A percentile compares a stretch with the other conserved stretches of the same genome.
phyloP scores from a whole-genome alignment of 441 rosid genomes.

The Caryocar brasiliense region DNA sequence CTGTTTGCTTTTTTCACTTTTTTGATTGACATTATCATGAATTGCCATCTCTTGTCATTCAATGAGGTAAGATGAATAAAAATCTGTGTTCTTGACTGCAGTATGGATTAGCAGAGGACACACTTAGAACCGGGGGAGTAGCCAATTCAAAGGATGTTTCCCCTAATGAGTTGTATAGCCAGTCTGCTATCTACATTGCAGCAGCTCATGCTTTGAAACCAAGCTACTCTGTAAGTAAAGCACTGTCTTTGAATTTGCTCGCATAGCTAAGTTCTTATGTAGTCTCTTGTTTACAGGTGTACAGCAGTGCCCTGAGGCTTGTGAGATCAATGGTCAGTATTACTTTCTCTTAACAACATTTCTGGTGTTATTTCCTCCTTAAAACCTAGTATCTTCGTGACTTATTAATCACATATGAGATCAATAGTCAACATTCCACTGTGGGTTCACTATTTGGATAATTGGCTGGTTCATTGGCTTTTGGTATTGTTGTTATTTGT shows the following conservation, averaged over 20 bases:
- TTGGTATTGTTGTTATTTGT: too few species aligned
- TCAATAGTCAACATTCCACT: too few species aligned
- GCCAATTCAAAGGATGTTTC: constrained; percentile 58
- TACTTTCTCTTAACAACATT: neutral
- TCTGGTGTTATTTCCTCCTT: neutral
- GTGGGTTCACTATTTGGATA: too few species aligned
- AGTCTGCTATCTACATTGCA: constrained; percentile 92
- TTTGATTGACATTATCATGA: neutral
- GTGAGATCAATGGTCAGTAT: constrained; percentile 87
- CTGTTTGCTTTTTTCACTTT: neutral
- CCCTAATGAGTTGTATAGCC: constrained; percentile 87
- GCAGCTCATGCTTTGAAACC: constrained; percentile 98
- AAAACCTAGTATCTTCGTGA: too few species aligned
- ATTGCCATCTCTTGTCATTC: too few species aligned
- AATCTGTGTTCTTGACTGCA: constrained; percentile 21
- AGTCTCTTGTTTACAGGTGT: constrained; percentile 44
- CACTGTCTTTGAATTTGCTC: neutral
- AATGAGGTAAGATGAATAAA: neutral
- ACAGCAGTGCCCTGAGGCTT: constrained; percentile 93
- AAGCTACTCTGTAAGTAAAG: constrained; percentile 64
- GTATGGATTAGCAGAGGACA: constrained; percentile 99
- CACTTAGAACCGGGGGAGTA: constrained; percentile 70
- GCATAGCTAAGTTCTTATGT: neutral
- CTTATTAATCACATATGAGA: too few species aligned
- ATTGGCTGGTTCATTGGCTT: too few species aligned